Conservation (phyloP, 306 rosid genomes). For the Elaeagnus macrophylla region DNA sequence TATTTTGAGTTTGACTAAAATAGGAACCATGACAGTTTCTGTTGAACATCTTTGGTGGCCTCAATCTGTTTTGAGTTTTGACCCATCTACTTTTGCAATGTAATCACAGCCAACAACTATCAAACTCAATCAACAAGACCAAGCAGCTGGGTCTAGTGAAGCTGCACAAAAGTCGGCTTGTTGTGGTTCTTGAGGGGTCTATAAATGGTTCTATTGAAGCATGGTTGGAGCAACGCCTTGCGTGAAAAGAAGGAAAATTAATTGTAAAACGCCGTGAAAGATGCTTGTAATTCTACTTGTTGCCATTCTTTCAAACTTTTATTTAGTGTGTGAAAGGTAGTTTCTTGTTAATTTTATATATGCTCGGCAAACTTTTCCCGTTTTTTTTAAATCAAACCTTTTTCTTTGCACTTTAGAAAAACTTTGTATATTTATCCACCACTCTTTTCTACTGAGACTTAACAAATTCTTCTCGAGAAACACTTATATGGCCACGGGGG, state of each 20-base stretch:
- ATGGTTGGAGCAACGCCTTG: slow-evolving; percentile 19
- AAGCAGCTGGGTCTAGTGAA: slow-evolving; percentile 42
- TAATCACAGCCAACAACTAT: slow-evolving; percentile 57
- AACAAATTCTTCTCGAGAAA: no score
- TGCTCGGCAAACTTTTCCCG: slow-evolving; percentile 12
- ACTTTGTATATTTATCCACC: no score
- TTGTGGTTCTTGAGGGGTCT: slow-evolving; percentile 55
- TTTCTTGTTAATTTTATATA: slow-evolving; percentile 21
- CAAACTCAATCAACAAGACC: slow-evolving; percentile 57
- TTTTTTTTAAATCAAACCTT: neutral
- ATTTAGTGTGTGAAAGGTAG: slow-evolving; percentile 42
- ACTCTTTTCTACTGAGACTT: no score
- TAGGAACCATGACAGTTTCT: neutral
- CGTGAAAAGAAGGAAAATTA: slow-evolving; percentile 27
- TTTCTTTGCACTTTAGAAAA: no score
- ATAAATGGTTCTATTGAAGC: slow-evolving; percentile 15
- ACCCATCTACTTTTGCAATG: slow-evolving; percentile 2
- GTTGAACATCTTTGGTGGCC: neutral
- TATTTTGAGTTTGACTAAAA: no score
- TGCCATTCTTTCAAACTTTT: slow-evolving; percentile 44
- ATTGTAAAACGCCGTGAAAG: slow-evolving; percentile 33
- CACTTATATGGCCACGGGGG: no score
- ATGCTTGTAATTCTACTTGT: slow-evolving; percentile 37
- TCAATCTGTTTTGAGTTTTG: neutral
- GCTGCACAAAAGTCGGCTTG: slow-evolving; percentile 59